Percentiles rank a stretch among this genome's conserved stretches.
These are phyloP conservation scores for Candida nitratophila DNA, from an alignment of 805 yeast genomes.

Conservation along the genomic window DNA sequence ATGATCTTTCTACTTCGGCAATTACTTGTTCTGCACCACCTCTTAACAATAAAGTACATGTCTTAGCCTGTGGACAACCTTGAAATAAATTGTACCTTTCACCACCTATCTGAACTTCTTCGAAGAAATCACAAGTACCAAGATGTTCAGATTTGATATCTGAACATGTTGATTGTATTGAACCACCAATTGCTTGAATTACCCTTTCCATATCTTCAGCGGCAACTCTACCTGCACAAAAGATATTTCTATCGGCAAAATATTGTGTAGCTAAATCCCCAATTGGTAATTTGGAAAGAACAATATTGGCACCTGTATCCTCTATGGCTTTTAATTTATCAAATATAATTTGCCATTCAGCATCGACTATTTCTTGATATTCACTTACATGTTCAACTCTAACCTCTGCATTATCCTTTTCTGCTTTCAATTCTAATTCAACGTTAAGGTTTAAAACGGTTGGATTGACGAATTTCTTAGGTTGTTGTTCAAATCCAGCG, in stretches of 20 bases:
- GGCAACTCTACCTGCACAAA: slow-evolving; percentile 95
- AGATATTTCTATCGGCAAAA: slow-evolving; percentile 92
- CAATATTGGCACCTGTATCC: slow-evolving; percentile 84
- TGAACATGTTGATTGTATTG: slow-evolving; percentile 70
- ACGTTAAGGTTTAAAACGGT: slow-evolving; percentile 80
- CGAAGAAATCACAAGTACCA: slow-evolving; percentile 81
- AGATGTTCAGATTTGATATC: slow-evolving; percentile 64
- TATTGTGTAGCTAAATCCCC: slow-evolving; percentile 99
- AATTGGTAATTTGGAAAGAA: slow-evolving; percentile 89
- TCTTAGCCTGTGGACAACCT: slow-evolving; percentile 88
- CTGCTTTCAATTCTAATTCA: slow-evolving; percentile 94
- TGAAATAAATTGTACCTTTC: slow-evolving; percentile 90
- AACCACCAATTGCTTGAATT: slow-evolving; percentile 89
- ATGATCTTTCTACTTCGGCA: slow-evolving; percentile 95
- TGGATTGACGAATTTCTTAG: slow-evolving; percentile 75
- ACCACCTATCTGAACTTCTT: slow-evolving; percentile 93
- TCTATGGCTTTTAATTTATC: slow-evolving; percentile 79
- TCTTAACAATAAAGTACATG: slow-evolving; percentile 87
- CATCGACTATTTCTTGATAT: slow-evolving; percentile 94
- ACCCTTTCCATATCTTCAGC: slow-evolving; percentile 89
- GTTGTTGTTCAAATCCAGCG: slow-evolving; percentile 99
- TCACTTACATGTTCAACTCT: slow-evolving; percentile 90
- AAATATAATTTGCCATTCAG: slow-evolving; percentile 95
- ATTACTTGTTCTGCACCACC: slow-evolving; percentile 99
- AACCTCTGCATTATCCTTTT: slow-evolving; percentile 97